Evolutionary conservation across 2,329 filamentous ascomycete species (phyloP).

Genomic region (Podosphaera aphanis): DNA sequence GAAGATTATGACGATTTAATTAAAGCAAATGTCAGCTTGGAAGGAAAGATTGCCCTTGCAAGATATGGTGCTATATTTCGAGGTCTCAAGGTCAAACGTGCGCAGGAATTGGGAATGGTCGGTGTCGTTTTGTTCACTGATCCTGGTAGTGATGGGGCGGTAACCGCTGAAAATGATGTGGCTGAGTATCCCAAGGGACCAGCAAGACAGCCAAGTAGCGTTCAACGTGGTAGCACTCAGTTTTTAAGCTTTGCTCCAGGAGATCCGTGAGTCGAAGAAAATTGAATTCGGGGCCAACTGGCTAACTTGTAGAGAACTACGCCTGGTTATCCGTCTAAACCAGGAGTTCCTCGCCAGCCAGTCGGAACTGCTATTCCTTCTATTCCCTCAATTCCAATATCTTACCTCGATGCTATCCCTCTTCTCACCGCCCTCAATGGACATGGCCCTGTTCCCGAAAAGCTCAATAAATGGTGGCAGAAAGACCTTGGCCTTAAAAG

Average conservation of each 20-base stretch:
- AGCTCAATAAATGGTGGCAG: slow-evolving; percentile 46
- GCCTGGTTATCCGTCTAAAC: slow-evolving; percentile 79
- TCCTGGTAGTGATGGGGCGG: slow-evolving; percentile 65
- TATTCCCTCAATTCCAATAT: slow-evolving; percentile 81
- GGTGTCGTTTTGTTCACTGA: slow-evolving; percentile 72
- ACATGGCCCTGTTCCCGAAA: slow-evolving; percentile 52
- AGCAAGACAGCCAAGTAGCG: slow-evolving; percentile 65
- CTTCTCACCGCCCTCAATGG: slow-evolving; percentile 80
- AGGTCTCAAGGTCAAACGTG: slow-evolving; percentile 77
- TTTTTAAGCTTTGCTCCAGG: slow-evolving; percentile 49
- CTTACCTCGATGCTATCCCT: slow-evolving; percentile 65
- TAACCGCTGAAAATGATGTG: slow-evolving; percentile 62
- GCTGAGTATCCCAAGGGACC: slow-evolving; percentile 65
- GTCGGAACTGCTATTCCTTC: slow-evolving; percentile 48
- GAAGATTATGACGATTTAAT: slow-evolving; percentile 64
- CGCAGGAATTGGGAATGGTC: slow-evolving; percentile 72
- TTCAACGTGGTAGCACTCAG: slow-evolving; percentile 71
- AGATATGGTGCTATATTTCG: slow-evolving; percentile 76
- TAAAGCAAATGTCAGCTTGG: slow-evolving; percentile 47
- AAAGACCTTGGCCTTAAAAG: slow-evolving; percentile 37
- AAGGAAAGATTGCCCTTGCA: slow-evolving; percentile 68
- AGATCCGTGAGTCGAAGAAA: slow-evolving; percentile 41
- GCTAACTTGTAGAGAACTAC: slow-evolving; percentile 38
- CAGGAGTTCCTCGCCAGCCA: slow-evolving; percentile 55
- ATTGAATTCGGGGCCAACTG: neutral